Base-by-base conservation (phyloP, 176 grass and related monocot genomes). In the Zoysia pacifica region DNA sequence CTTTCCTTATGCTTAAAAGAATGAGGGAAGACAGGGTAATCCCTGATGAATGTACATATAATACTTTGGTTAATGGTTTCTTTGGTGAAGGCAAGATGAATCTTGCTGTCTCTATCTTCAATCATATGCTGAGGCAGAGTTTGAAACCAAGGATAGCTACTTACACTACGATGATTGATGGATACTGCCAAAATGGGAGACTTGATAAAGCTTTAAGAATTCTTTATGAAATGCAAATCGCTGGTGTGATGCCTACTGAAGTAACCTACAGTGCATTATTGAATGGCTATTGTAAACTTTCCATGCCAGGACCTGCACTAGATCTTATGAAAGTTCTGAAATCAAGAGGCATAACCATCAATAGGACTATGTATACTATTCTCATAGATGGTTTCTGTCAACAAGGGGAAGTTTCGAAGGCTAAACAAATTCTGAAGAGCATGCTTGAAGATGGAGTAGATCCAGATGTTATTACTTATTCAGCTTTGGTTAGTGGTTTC, bases 1-100 rank as follows among this genome's bases (percentile, higher is more conserved):
- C 91, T 81, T 91, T 88, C 67, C 83, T 94, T 73, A 83, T 90
- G 72, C 81, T 94, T 10, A 89, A 94, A 87, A 90, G 70, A 82
- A 93, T 91, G 89, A 86, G 79, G 70, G 61, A 84, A 68, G 19
- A 70, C 49, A 79, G 87, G 50, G 42, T 93, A 77, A 62, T 50
- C 74, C 85, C 91, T 64, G 83, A 84, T 86, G 85, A 90, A 88
- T 86, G 91, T 55, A 88, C 91, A 15, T 93, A 90, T 63, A 93
- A 93, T 88, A 93, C 91, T 93, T 82, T 90, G 69, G 78, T 93
- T 62, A 86, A 83, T 74, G 91, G 88, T 14, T 93, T 93, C 54
- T 94, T 85, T 62, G 75, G 85, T 63, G 88, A 94, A 86, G 83
- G 76, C 19, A 91, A 91, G 80, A 81, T 86, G 62, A 54, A 74